Percentiles rank a stretch among this genome's conserved stretches.
phyloP scores from a whole-genome alignment of 331 rosid species.

The Quercus tomentella region DNA sequence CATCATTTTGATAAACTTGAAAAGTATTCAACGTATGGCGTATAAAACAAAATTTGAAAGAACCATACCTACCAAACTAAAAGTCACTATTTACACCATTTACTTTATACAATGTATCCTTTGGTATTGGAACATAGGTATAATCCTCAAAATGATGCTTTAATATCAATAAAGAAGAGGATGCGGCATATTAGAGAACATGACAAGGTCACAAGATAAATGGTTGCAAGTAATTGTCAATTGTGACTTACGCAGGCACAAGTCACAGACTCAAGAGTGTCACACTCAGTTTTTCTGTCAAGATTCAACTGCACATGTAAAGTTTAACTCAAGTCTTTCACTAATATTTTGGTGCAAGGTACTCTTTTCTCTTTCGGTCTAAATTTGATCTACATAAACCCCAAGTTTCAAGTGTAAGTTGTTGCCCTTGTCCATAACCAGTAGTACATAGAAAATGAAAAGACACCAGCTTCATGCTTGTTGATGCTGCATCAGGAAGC shows the following conservation, averaged over 20 bases:
- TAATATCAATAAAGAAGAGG: background rate
- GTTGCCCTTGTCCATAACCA: background rate
- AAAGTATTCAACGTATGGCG: background rate
- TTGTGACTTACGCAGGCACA: background rate
- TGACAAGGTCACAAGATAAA: background rate
- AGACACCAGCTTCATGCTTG: background rate
- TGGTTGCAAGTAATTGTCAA: background rate
- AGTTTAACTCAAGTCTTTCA: background rate
- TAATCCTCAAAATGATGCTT: conserved; percentile 3
- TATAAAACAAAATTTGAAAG: background rate
- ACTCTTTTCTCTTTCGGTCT: background rate
- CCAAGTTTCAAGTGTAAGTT: background rate
- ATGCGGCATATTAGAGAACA: background rate
- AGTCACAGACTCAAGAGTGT: too few relatives aligned
- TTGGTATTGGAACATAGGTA: background rate
- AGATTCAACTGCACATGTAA: background rate
- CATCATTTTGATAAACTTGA: background rate
- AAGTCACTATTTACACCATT: background rate
- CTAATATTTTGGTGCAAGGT: background rate
- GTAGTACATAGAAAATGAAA: background rate
- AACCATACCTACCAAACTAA: background rate
- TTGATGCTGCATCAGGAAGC: background rate
- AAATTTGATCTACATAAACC: background rate
- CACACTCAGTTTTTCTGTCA: background rate
- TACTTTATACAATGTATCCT: background rate